Base-by-base conservation (phyloP, 1,139 yeast genomes). In the Scheffersomyces lignicola region DNA sequence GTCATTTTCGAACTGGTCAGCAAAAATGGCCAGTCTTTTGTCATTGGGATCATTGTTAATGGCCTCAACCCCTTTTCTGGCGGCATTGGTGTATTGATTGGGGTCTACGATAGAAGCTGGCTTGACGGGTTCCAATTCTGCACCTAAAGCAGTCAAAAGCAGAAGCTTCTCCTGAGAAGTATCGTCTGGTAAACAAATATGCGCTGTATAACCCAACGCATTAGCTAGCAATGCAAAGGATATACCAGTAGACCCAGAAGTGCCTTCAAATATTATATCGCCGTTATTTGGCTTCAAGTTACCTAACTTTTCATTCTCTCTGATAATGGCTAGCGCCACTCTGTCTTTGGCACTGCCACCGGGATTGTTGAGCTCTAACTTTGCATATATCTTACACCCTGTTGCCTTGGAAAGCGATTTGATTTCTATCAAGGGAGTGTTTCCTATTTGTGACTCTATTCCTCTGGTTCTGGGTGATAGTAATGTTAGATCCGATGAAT, bases 101-200 rank as follows among this genome's bases (percentile, higher is more conserved):
- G 95, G 92, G 58, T 92, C 97, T 10, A 89, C 96, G 32, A 92
- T 92, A 7, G 96, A 81, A 0, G 97, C 97, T 0, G 98, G 98
- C 39, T 85, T 81, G 11, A 92, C 97, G 30, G 84, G 83, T 50
- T 86, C 90, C n/a, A 92, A 76, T 2, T 67, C 74, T 0, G 97
- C 97, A 2, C 97, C 97, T 27, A 87, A 70, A 31, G 84, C 73
- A 37, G 71, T 70, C 33, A 92, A 65, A 25, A 92, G 65, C 33
- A 76, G 78, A 16, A 92, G 55, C 52, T 92, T 92, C 49, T 92
- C 97, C 2, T 69, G 70, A 0, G 96, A 83, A 0, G 97, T 92
- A 52, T 92, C 98, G 55, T 89, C 94, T 0, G 97, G 98, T n/a
- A 92, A 69, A 39, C 95, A 90, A 20, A 92, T 92, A 52, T 89